Percentiles rank a stretch among this genome's conserved stretches.
These are phyloP conservation scores for Stylonectria norvegica DNA, from an alignment of 2,329 filamentous ascomycete species.

Conservation along the genomic window DNA sequence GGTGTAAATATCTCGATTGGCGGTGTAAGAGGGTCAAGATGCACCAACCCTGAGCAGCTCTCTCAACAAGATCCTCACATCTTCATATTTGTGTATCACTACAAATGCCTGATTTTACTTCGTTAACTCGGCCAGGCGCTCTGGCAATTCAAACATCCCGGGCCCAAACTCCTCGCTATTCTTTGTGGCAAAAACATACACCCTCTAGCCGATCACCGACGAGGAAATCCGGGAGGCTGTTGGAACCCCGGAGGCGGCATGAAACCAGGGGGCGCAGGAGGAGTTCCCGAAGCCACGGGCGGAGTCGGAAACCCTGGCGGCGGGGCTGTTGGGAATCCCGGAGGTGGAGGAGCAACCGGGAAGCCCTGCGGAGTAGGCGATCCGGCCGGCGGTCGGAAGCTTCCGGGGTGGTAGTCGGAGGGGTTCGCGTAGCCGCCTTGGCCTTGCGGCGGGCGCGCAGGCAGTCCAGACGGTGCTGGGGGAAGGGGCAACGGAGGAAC, in stretches of 20 bases:
- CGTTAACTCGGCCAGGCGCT: no score
- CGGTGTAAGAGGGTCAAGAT: no score
- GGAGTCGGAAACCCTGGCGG: conserved; percentile 32
- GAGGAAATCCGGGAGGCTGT: conserved; percentile 40
- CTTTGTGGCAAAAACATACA: no score
- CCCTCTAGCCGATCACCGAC: conserved; percentile 33
- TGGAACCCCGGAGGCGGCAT: conserved; percentile 44
- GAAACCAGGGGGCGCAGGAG: conserved; percentile 42
- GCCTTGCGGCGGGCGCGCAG: conserved; percentile 47
- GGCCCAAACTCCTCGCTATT: no score
- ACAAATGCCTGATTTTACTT: no score
- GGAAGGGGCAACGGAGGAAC: conserved; percentile 40
- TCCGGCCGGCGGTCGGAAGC: conserved; percentile 38
- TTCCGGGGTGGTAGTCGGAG: conserved; percentile 46
- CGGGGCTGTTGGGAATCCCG: conserved; percentile 38
- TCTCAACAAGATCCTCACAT: no score
- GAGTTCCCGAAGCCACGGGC: no score
- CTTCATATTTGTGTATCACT: no score
- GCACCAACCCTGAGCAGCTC: no score
- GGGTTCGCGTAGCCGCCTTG: conserved; percentile 45
- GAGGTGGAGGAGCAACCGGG: conserved; percentile 39
- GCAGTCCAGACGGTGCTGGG: conserved; percentile 48
- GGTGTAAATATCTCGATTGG: no score
- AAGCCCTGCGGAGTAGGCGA: conserved; percentile 36
- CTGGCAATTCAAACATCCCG: no score